These are phyloP conservation scores for Malus sieversii DNA, from an alignment of 306 rosid species.

Conservation along the genomic window DNA sequence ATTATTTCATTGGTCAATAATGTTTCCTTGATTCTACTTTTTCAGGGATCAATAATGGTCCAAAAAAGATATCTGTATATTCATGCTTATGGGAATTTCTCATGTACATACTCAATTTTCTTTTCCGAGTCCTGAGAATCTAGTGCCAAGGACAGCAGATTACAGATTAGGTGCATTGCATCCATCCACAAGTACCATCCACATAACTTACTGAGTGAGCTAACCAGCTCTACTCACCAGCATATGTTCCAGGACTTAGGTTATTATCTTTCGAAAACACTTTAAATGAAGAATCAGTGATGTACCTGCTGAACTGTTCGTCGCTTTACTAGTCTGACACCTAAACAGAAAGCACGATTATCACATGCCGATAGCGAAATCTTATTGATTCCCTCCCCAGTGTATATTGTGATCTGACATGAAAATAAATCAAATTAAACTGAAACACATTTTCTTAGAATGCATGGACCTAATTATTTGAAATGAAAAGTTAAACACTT, in stretches of 20 bases:
- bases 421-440: constrained; percentile 5
- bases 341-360: constrained; percentile 81
- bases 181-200: neutral
- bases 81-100: neutral
- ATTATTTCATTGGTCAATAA: neutral
- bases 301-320: constrained; percentile 74
- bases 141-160: neutral
- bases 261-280: neutral
- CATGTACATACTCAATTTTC: neutral
- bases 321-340: constrained; percentile 85
- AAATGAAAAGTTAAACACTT: neutral
- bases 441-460: neutral
- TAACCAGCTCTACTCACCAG: neutral
- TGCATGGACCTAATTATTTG: neutral
- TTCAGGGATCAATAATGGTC: neutral
- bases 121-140: neutral
- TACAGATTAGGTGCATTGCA: neutral
- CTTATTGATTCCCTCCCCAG: constrained; percentile 78
- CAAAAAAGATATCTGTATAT: neutral
- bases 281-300: neutral
- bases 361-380: constrained; percentile 75
- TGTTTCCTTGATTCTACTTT: neutral
- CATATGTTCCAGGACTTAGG: neutral
- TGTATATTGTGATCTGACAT: constrained; percentile 62
- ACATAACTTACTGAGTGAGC: neutral